phyloP scores from a whole-genome alignment of 2,329 filamentous ascomycete species.

The Aphanocladium album region DNA sequence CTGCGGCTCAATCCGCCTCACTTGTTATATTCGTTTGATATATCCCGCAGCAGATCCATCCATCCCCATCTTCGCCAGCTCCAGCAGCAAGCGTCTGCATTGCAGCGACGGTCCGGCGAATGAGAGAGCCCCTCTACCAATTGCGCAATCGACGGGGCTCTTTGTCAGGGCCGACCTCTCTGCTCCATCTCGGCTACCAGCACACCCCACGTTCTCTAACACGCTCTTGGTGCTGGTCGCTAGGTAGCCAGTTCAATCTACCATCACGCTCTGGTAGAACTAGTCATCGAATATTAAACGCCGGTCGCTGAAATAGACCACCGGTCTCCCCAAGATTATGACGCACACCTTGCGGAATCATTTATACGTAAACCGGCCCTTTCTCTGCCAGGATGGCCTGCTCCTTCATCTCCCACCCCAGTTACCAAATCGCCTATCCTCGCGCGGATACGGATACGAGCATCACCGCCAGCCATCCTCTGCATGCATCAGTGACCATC shows the following conservation, averaged over 20 bases:
- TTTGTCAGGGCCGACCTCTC: not conserved
- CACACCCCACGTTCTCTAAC: not conserved
- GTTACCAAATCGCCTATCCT: not conserved
- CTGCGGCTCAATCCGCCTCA: not conserved
- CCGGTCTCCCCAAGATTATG: not conserved
- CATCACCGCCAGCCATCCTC: not conserved
- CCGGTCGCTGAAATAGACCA: not conserved
- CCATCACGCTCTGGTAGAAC: not conserved
- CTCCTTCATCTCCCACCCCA: not conserved
- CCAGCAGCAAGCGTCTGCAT: not conserved
- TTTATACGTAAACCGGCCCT: not conserved
- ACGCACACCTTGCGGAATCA: not conserved
- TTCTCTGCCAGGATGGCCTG: not conserved
- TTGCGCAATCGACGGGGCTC: constrained; percentile 6
- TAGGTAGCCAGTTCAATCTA: not conserved
- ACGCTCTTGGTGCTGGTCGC: not conserved
- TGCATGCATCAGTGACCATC: not conserved
- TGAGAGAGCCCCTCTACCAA: not conserved
- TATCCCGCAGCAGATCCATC: not conserved
- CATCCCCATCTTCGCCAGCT: not conserved
- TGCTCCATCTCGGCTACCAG: not conserved
- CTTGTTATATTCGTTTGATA: not conserved
- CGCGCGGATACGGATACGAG: not conserved
- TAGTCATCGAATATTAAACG: not conserved
- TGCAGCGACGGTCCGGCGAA: not conserved